Evolutionary conservation across 108 stramenopile species (phyloP).

Genomic region (Pseudonitzschia pungens): DNA sequence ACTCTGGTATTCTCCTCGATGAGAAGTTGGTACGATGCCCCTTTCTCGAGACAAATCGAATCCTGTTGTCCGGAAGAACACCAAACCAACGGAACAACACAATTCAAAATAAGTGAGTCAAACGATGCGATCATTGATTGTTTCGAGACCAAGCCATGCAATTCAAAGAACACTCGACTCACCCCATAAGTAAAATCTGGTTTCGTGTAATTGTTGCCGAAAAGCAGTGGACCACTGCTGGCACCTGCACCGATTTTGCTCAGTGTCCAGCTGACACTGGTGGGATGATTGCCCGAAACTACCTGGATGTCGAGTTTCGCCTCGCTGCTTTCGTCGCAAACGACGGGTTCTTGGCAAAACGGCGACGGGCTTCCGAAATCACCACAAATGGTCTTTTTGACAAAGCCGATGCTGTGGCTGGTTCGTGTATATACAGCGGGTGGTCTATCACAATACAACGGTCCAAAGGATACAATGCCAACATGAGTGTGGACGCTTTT

Average conservation of each 20-base stretch:
- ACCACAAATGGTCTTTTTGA: not conserved
- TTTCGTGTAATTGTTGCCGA: not conserved
- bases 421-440: conserved; percentile 8
- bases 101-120: not conserved
- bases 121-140: too few species aligned
- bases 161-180: not conserved
- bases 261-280: not conserved
- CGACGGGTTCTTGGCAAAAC: not conserved
- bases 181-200: not conserved
- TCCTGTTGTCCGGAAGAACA: not conserved
- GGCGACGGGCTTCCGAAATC: not conserved
- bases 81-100: too few species aligned
- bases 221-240: not conserved
- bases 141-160: not conserved
- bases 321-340: not conserved
- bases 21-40: not conserved
- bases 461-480: conserved; percentile 36
- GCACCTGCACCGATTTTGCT: not conserved
- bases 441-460: not conserved
- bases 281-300: not conserved
- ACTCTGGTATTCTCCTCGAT: not conserved
- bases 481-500: conserved; percentile 9
- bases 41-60: not conserved
- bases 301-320: not conserved
- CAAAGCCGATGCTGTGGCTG: not conserved